A percentile compares a stretch with the other conserved stretches of the same genome.
These are phyloP conservation scores for Fremontodendron californicum DNA, from an alignment of 345 rosid species.

Conservation along the genomic window DNA sequence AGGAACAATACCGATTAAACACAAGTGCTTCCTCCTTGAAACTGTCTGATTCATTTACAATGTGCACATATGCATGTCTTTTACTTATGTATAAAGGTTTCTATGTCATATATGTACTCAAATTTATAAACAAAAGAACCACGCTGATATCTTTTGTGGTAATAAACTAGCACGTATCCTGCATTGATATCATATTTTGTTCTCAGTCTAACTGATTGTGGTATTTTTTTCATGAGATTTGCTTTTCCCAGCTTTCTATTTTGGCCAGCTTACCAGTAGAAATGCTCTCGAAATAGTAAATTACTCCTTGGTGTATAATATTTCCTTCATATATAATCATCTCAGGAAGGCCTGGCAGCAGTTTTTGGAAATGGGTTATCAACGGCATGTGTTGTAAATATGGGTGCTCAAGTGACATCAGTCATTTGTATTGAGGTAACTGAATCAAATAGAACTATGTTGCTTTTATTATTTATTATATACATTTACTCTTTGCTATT, in stretches of 20 bases:
- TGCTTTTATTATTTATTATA: background rate
- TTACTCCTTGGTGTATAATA: background rate
- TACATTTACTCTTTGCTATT: background rate
- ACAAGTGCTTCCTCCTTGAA: background rate
- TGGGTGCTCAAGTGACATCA: conserved; percentile 86
- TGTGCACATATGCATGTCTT: background rate
- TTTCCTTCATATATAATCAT: background rate
- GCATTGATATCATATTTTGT: background rate
- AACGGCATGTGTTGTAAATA: conserved; percentile 78
- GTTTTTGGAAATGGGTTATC: conserved; percentile 89
- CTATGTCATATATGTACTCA: background rate
- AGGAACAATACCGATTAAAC: background rate
- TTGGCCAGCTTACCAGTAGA: background rate
- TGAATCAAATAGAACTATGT: background rate
- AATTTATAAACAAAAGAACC: background rate
- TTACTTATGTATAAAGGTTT: background rate
- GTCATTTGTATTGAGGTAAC: conserved; percentile 83
- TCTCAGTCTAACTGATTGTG: background rate
- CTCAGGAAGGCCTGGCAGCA: conserved; percentile 85
- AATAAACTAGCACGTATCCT: background rate
- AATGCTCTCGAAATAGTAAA: background rate
- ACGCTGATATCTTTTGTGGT: no score
- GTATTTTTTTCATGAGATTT: background rate
- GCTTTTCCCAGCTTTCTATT: background rate
- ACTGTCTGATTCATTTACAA: background rate